A percentile compares a stretch with the other conserved stretches of the same genome.
phyloP scores from a whole-genome alignment of 140 eudicot species.

The Oenanthe javanica region DNA sequence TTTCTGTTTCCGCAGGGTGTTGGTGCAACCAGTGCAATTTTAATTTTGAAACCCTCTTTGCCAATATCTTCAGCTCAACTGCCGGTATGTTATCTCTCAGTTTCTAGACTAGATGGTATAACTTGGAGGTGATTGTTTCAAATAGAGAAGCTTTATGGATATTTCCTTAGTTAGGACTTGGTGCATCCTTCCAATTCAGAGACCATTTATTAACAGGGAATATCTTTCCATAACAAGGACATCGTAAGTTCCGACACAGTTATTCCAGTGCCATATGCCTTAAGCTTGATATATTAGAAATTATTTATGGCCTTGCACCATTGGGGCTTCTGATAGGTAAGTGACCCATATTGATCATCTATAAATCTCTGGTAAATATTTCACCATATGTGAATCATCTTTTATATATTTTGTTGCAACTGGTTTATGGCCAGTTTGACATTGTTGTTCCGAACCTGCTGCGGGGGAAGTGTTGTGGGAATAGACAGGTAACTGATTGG shows the following conservation, averaged over 20 bases:
- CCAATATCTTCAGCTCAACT: conserved; percentile 47
- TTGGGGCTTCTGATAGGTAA: not conserved
- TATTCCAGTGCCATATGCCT: not conserved
- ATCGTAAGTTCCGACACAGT: too few species aligned
- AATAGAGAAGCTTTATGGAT: conserved; percentile 1
- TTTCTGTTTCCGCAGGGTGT: conserved; percentile 39
- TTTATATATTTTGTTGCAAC: not conserved
- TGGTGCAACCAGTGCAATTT: conserved; percentile 57
- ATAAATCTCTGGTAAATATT: not conserved
- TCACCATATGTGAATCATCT: not conserved
- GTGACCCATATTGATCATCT: not conserved
- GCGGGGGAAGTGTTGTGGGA: not conserved
- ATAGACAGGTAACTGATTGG: not conserved
- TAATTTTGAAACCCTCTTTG: conserved; percentile 63
- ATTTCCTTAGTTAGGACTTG: conserved; percentile 3
- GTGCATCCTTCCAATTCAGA: not conserved
- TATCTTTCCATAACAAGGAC: not conserved
- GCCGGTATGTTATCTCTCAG: conserved; percentile 56
- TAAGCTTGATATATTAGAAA: not conserved
- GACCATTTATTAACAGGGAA: not conserved
- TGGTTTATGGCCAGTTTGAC: not conserved
- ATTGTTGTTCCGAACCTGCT: not conserved
- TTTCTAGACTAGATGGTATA: conserved; percentile 11
- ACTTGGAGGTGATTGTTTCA: conserved; percentile 13
- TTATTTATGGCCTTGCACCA: not conserved